A percentile compares a stretch with the other conserved stretches of the same genome.
Evolutionary conservation across 345 rosid species (phyloP).

Genomic region (Arabis hirsuta): DNA sequence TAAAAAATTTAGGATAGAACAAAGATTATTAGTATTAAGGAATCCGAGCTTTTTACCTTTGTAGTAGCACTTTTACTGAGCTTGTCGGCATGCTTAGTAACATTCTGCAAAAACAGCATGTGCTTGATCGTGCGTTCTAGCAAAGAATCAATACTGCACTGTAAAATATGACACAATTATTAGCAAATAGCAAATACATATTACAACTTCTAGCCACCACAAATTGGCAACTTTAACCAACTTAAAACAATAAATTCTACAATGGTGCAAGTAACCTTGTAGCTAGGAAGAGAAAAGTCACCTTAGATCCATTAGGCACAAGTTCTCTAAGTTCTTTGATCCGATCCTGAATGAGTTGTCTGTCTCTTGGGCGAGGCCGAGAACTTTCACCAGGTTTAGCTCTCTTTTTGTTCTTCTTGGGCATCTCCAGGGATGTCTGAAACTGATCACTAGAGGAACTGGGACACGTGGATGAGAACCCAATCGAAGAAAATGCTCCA

Average conservation of each 20-base stretch:
- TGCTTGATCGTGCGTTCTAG: slow-evolving; percentile 96
- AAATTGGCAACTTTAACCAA: neutral
- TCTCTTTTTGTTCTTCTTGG: slow-evolving; percentile 73
- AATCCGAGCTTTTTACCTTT: slow-evolving; percentile 53
- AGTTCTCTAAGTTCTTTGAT: slow-evolving; percentile 95
- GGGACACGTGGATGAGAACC: slow-evolving; percentile 72
- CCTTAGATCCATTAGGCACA: slow-evolving; percentile 97
- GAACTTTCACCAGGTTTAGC: slow-evolving; percentile 84
- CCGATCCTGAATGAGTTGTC: slow-evolving; percentile 96
- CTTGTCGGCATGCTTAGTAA: slow-evolving; percentile 89
- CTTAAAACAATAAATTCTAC: slow-evolving; percentile 8
- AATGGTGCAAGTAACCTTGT: slow-evolving; percentile 16
- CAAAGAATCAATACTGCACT: slow-evolving; percentile 98
- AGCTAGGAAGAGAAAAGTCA: slow-evolving; percentile 45
- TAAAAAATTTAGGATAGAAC: neutral
- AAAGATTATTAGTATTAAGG: neutral
- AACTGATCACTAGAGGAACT: slow-evolving; percentile 69
- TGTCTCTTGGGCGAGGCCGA: slow-evolving; percentile 96
- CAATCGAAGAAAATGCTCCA: slow-evolving; percentile 67
- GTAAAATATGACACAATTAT: slow-evolving; percentile 49
- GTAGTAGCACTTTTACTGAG: slow-evolving; percentile 70
- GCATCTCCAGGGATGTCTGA: slow-evolving; percentile 62
- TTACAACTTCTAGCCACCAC: slow-evolving; percentile 2
- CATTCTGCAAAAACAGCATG: slow-evolving; percentile 81
- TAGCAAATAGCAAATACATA: slow-evolving; percentile 10